Evolutionary conservation across 2,329 filamentous ascomycete genomes (phyloP).

Genomic region (Ophiostoma tasmaniense): DNA sequence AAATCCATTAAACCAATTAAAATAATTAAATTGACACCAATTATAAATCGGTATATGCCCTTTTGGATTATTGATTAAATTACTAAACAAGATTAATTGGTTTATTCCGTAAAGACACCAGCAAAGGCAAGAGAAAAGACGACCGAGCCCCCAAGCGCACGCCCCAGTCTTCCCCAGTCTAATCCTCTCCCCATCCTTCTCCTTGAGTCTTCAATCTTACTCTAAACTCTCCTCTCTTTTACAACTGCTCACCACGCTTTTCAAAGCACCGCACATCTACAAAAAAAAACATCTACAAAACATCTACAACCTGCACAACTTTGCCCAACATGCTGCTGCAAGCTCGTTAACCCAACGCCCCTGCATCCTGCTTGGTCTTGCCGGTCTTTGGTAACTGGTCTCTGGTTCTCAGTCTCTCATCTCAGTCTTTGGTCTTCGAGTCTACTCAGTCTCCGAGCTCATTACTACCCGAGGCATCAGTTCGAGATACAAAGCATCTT

Average conservation of each 20-base stretch:
- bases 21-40: background rate
- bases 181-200: background rate
- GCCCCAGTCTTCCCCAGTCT: background rate
- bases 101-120: too few relatives aligned
- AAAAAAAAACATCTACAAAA: too few relatives aligned
- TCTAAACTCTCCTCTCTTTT: background rate
- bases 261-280: too few relatives aligned
- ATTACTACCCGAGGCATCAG: too few relatives aligned
- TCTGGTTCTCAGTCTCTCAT: background rate
- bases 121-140: background rate
- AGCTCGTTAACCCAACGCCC: conserved; percentile 1
- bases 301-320: background rate
- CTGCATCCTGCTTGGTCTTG: background rate
- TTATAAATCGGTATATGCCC: background rate
- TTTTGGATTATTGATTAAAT: background rate
- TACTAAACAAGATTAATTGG: background rate
- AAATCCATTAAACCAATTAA: too few relatives aligned
- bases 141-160: background rate
- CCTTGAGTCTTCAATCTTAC: background rate
- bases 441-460: too few relatives aligned
- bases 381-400: background rate
- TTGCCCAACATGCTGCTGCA: conserved; percentile 4
- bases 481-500: background rate
- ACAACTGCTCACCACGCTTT: background rate
- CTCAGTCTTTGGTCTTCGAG: too few relatives aligned